A percentile compares a stretch with the other conserved stretches of the same genome.
Evolutionary conservation across 768 basidiomycete genomes (phyloP).

Genomic region (Suillus hirtellus): DNA sequence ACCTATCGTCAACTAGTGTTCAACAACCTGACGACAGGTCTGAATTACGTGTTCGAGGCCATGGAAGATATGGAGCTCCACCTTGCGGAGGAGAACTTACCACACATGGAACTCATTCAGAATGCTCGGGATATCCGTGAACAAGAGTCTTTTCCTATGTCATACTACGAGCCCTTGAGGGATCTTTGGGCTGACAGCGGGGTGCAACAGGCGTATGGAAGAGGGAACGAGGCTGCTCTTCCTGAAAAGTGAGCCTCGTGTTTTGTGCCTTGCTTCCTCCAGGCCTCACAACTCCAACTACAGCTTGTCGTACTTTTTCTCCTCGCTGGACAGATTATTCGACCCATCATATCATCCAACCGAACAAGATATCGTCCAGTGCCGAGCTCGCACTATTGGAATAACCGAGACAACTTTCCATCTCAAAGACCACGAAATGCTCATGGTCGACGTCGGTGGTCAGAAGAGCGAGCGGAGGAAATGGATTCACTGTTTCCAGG

Average conservation of each 20-base stretch:
- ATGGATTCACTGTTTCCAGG: conserved; percentile 95
- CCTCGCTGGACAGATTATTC: conserved; percentile 79
- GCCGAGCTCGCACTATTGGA: conserved; percentile 85
- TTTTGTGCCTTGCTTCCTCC: conserved; percentile 2
- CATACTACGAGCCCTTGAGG: conserved; percentile 67
- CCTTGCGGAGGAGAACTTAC: conserved; percentile 60
- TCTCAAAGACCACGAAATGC: conserved; percentile 77
- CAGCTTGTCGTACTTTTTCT: conserved; percentile 77
- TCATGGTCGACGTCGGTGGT: conserved; percentile 93
- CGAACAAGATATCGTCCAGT: conserved; percentile 87
- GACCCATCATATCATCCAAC: conserved; percentile 67
- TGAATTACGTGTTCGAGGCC: conserved; percentile 79
- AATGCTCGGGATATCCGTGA: conserved; percentile 72
- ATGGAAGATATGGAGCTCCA: conserved; percentile 88
- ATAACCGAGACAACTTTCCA: conserved; percentile 87
- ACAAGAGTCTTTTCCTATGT: conserved; percentile 74
- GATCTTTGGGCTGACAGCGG: conserved; percentile 76
- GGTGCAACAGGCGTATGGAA: conserved; percentile 71
- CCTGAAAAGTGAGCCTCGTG: conserved; percentile 76
- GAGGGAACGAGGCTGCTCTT: conserved; percentile 89
- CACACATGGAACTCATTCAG: conserved; percentile 63
- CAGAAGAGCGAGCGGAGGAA: conserved; percentile 93
- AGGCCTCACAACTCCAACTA: conserved; percentile 10
- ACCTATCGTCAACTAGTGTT: conserved; percentile 90
- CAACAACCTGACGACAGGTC: conserved; percentile 85